Base-by-base conservation (phyloP, 2,329 filamentous ascomycete genomes). In the Neodidymelliopsis sp. region DNA sequence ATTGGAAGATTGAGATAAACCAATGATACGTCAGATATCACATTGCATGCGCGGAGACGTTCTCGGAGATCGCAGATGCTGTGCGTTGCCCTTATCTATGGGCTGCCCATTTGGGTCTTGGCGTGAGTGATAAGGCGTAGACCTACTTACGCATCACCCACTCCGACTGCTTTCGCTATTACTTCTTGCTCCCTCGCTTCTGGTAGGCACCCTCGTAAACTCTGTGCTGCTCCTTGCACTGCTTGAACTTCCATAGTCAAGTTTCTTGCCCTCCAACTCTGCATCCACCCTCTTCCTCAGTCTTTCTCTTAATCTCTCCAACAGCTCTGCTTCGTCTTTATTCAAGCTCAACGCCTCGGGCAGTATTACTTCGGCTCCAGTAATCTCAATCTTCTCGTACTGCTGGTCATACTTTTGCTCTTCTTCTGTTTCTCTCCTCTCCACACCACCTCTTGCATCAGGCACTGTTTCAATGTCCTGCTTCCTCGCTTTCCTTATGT, bases 291-390 rank as follows among this genome's bases (percentile, higher is more conserved):
- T 60, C 33, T 54, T 59, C 40, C 49, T 53, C 13, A 77, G 38
- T 25, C 70, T 62, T 16, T 62, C 52, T 53, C 66, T 67, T 31
- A 78, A 50, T 4, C 53, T 61, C 43, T 73, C 65, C 40, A 77
- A 30, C 16, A 77, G n/a, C 35, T 58, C 53, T 7, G 57, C 54
- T 39, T 77, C 73, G 27, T 73, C 67, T 8, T 54, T 42, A 13
- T 67, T 71, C 38, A 77, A 47, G 13, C 62, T 54, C 16, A 77
- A 48, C 20, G 70, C 59, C 16, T 66, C 59, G 20, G 75, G 75
- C 15, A 77, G 31, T 12, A 58, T 41, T 3, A 76, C 62, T 20
- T 61, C 48, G 1, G 63, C 54, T 5, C 67, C 57, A 1, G 57
- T 65, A 13, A 77, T 69, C 16, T 65, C 57, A 20, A 76, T 69